Conservation (phyloP, 225 moss, liverwort and hornwort species). For the Antitrichia curtipendula region DNA sequence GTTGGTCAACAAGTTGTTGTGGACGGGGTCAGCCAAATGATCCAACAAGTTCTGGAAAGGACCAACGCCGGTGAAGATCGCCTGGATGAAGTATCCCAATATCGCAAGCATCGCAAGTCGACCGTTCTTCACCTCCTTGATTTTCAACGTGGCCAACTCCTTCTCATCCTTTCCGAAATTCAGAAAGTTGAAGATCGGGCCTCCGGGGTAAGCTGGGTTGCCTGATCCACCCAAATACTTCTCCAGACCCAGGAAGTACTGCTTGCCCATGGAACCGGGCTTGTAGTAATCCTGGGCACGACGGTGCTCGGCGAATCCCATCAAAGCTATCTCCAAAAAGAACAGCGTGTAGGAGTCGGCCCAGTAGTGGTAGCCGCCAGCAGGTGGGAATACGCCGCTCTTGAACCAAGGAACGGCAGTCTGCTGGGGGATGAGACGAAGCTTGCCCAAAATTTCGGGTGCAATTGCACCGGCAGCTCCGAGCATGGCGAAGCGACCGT, state of each 20-base stretch:
- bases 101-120: slow-evolving; percentile 85
- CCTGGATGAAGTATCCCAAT: slow-evolving; percentile 72
- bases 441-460: slow-evolving; percentile 60
- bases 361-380: slow-evolving; percentile 69
- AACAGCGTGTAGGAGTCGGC: slow-evolving; percentile 91
- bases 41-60: slow-evolving; percentile 97
- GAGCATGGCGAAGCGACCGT: slow-evolving; percentile 87
- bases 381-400: slow-evolving; percentile 64
- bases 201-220: slow-evolving; percentile 73
- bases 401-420: slow-evolving; percentile 79
- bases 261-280: slow-evolving; percentile 97
- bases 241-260: slow-evolving; percentile 89
- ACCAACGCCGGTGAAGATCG: slow-evolving; percentile 82
- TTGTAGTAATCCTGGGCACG: slow-evolving; percentile 95
- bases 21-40: slow-evolving; percentile 62
- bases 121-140: slow-evolving; percentile 95
- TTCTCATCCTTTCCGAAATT: slow-evolving; percentile 71
- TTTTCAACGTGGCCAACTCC: slow-evolving; percentile 38
- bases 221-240: slow-evolving; percentile 80
- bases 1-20: slow-evolving; percentile 85
- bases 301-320: slow-evolving; percentile 96
- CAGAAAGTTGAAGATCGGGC: slow-evolving; percentile 76
- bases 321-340: slow-evolving; percentile 60
- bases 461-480: slow-evolving; percentile 80
- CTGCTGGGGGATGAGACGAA: slow-evolving; percentile 57